Evolutionary conservation across 768 basidiomycete species (phyloP).

Genomic region (Suillus paluster): DNA sequence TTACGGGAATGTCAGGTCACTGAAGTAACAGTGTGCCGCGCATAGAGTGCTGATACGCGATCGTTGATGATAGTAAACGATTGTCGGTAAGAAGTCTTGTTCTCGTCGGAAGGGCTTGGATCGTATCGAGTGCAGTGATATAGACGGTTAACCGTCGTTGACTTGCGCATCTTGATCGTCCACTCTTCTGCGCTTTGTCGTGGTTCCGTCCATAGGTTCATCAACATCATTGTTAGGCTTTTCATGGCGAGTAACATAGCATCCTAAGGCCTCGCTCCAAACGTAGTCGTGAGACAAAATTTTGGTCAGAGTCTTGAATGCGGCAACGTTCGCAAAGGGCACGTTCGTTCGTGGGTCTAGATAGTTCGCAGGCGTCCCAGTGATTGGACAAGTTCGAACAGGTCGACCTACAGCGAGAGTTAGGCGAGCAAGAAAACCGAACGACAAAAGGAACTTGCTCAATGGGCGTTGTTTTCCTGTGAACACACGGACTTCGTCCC

Average conservation of each 20-base stretch:
- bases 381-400: conserved; percentile 71
- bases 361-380: conserved; percentile 78
- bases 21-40: not conserved
- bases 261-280: conserved; percentile 56
- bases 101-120: not conserved
- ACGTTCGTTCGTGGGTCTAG: conserved; percentile 79
- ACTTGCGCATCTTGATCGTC: conserved; percentile 8
- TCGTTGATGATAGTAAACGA: not conserved
- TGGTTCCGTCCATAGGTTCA: conserved; percentile 2
- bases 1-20: not conserved
- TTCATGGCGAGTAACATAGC: conserved; percentile 38
- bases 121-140: not conserved
- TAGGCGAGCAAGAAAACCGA: conserved; percentile 1
- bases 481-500: conserved; percentile 74
- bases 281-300: conserved; percentile 70
- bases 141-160: not conserved
- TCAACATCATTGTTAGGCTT: conserved; percentile 6
- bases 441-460: conserved; percentile 41
- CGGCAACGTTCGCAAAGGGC: conserved; percentile 74
- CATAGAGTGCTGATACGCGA: not conserved
- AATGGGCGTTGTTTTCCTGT: conserved; percentile 66
- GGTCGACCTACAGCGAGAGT: conserved; percentile 56
- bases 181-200: conserved; percentile 1
- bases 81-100: not conserved
- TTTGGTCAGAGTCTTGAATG: conserved; percentile 65